Conservation (phyloP, 164 flowering plant genomes). For the Tinospora cordifolia region DNA sequence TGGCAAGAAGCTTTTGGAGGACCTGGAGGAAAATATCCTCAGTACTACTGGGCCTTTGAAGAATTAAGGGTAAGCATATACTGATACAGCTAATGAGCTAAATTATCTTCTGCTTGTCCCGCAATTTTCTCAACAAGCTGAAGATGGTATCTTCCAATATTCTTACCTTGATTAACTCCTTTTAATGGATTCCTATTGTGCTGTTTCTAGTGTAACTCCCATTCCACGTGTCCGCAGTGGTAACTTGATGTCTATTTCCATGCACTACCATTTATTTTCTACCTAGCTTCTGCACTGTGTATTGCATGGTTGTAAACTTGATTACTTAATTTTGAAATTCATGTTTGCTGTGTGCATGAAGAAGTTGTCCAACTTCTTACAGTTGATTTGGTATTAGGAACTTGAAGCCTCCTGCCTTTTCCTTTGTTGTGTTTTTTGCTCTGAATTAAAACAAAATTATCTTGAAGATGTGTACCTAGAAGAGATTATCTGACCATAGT, state of each 20-base stretch:
- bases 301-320: too few species aligned
- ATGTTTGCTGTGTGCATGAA: not conserved
- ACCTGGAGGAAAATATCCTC: constrained; percentile 79
- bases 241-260: not conserved
- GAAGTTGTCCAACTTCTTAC: not conserved
- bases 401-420: not conserved
- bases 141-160: too few species aligned
- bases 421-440: not conserved
- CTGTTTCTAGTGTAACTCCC: not conserved
- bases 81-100: not conserved
- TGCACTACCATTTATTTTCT: not conserved
- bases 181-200: not conserved
- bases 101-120: not conserved
- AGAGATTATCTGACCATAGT: not conserved
- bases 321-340: not conserved
- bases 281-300: not conserved
- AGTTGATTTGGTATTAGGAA: not conserved
- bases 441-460: not conserved
- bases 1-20: constrained; percentile 99
- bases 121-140: not conserved
- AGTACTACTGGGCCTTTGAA: constrained; percentile 82
- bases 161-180: too few species aligned
- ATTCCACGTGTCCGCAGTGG: not conserved
- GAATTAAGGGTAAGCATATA: constrained; percentile 63
- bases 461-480: too few species aligned